phyloP scores from a whole-genome alignment of 148 eudicot species.

The Spergularia bocconei region DNA sequence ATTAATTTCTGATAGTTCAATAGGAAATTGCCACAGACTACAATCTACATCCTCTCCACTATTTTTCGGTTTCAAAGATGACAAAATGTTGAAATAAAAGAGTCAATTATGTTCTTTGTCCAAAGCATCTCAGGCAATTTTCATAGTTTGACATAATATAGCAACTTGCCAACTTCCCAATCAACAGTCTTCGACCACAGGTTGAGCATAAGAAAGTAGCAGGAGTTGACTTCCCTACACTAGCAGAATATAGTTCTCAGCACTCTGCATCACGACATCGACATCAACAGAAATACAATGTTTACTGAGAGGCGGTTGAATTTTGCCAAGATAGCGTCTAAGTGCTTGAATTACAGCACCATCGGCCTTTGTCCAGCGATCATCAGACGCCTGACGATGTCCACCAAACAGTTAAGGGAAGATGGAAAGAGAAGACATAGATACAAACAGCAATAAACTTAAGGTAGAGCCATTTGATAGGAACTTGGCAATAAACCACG shows the following conservation, averaged over 20 bases:
- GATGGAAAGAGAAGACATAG: not conserved
- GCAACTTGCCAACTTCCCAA: not conserved
- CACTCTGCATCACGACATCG: not conserved
- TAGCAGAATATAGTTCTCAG: not conserved
- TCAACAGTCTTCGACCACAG: not conserved
- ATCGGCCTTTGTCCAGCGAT: not conserved
- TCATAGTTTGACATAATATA: not conserved
- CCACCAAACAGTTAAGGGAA: not conserved
- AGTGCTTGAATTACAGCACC: not conserved
- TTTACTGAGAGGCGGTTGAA: not conserved
- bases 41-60: too few species aligned
- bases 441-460: not conserved
- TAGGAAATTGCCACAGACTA: too few species aligned
- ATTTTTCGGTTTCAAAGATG: too few species aligned
- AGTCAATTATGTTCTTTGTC: too few species aligned
- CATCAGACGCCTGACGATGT: too few species aligned
- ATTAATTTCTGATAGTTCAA: too few species aligned
- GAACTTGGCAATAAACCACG: too few species aligned
- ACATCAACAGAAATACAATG: not conserved
- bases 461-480: not conserved
- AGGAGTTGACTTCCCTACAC: not conserved
- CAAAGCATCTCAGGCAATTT: too few species aligned
- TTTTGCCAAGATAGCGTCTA: not conserved
- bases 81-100: too few species aligned
- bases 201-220: not conserved